These are phyloP conservation scores for Tilletia caries DNA, from an alignment of 1,284 basidiomycete species.

Conservation along the genomic window DNA sequence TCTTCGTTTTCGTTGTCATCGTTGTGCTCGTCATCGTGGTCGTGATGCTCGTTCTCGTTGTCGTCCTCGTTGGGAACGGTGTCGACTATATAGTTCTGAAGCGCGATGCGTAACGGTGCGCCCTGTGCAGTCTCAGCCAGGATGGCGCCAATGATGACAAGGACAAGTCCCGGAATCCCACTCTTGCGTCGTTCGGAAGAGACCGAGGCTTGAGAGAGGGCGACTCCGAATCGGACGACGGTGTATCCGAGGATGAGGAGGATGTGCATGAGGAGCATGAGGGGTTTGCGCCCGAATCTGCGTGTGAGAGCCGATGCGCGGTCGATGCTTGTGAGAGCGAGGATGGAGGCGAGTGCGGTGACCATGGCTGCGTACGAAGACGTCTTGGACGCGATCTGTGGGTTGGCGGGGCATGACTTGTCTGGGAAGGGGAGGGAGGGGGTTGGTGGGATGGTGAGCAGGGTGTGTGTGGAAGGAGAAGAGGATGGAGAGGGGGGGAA, in stretches of 20 bases:
- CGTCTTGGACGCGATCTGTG: conserved; percentile 40
- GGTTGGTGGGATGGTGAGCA: conserved; percentile 17
- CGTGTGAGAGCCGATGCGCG: conserved; percentile 30
- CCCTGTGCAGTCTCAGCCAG: conserved; percentile 40
- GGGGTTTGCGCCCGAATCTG: conserved; percentile 40
- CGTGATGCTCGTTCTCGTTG: neutral
- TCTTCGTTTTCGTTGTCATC: neutral
- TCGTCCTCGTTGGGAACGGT: conserved; percentile 33
- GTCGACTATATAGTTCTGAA: conserved; percentile 49
- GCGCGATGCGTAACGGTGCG: conserved; percentile 38
- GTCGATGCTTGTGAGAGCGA: conserved; percentile 37
- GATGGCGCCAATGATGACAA: conserved; percentile 38
- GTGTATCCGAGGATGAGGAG: conserved; percentile 34
- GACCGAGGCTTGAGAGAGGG: conserved; percentile 26
- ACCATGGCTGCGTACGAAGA: conserved; percentile 42
- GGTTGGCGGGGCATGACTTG: conserved; percentile 27
- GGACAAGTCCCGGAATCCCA: conserved; percentile 25
- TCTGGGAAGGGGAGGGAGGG: conserved; percentile 20
- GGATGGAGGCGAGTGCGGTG: conserved; percentile 40
- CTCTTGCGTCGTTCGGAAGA: neutral
- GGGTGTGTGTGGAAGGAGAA: neutral
- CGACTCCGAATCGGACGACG: conserved; percentile 29
- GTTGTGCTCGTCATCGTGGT: conserved; percentile 17
- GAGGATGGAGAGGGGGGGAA: conserved; percentile 18
- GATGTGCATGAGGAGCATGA: conserved; percentile 34